Conservation (phyloP, 2,329 filamentous ascomycete species). For the Ophiostoma sp. region DNA sequence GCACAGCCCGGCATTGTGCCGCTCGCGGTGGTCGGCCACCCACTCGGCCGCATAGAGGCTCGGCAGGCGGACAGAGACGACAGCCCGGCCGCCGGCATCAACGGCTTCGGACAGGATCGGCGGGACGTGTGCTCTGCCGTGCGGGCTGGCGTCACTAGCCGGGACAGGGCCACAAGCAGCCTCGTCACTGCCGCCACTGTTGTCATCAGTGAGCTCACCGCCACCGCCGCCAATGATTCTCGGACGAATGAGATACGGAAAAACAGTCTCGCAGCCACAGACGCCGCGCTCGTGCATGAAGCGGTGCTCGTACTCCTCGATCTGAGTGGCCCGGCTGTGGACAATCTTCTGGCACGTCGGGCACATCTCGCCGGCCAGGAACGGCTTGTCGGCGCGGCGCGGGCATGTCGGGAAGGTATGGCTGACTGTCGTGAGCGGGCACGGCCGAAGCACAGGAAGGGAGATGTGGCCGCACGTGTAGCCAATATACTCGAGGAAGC, state of each 20-base stretch:
- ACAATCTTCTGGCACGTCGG: conserved; percentile 37
- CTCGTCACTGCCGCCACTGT: not conserved
- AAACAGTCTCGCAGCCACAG: conserved; percentile 38
- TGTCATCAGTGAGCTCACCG: not conserved
- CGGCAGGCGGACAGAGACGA: conserved; percentile 32
- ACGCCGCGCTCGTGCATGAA: conserved; percentile 44
- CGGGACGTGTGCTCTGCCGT: not conserved
- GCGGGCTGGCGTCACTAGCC: not conserved
- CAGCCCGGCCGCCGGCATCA: conserved; percentile 1
- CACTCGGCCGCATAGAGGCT: conserved; percentile 41
- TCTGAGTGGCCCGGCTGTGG: conserved; percentile 39
- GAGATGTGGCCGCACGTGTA: conserved; percentile 47
- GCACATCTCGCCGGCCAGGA: conserved; percentile 37
- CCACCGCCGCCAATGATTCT: conserved; percentile 30
- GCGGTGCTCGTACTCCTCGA: conserved; percentile 41
- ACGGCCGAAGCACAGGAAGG: conserved; percentile 38
- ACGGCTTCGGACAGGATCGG: conserved; percentile 20
- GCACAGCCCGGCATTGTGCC: conserved; percentile 37
- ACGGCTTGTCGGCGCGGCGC: conserved; percentile 32
- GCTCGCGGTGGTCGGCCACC: conserved; percentile 37
- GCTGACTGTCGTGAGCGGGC: conserved; percentile 40
- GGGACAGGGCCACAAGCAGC: not conserved
- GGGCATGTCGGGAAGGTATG: conserved; percentile 37
- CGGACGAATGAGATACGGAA: conserved; percentile 37
- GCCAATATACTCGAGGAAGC: conserved; percentile 42